Base-by-base conservation (phyloP, 2,329 filamentous ascomycete species). In the Elsinoe fawcettii region DNA sequence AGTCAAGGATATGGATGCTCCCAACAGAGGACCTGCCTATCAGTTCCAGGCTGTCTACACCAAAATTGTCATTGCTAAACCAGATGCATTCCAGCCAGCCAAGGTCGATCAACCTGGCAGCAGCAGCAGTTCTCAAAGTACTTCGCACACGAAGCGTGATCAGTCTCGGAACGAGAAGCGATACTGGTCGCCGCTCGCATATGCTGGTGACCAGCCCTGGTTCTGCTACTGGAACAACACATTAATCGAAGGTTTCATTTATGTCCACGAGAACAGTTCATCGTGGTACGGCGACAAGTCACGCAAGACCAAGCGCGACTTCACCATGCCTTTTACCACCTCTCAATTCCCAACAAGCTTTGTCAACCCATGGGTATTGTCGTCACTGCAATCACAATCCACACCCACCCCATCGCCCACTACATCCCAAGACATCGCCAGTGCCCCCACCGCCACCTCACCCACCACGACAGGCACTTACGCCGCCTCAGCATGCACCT, bases 171-270 rank as follows among this genome's bases (percentile, higher is more conserved):
- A 43, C 20, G 22, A 56, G 32, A 55, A 44, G 23, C 37, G 18
- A 47, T 44, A 58, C 23, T 63, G 59, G 54, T n/a, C 43, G 16
- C 36, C 54, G 3, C 30, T 76, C 57, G 66, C 73, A 9, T 66
- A 73, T 57, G 74, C 77, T n/a, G 80, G 81, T 7, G 81, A 86
- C 34, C 77, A 76, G 59, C 83, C 84, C 2, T 88, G 84, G 84
- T 85, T 82, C 64, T 88, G 84, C 68, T 81, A 80, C 66, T 88
- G 83, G 83, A 87, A 87, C 65, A 73, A 75, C 12, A 87, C 84
- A 0, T 75, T 82, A 55, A 74, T 87, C 51, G 84, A 87, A 67
- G 80, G 81, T 36, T 87, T 86, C 68, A 77, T 88, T 47, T 88
- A 86, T 64, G 73, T 82, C 55, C 77, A 80, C 46, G 51, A 60